Conservation (phyloP, 2,329 filamentous ascomycete species). For the Talaromyces sp. region DNA sequence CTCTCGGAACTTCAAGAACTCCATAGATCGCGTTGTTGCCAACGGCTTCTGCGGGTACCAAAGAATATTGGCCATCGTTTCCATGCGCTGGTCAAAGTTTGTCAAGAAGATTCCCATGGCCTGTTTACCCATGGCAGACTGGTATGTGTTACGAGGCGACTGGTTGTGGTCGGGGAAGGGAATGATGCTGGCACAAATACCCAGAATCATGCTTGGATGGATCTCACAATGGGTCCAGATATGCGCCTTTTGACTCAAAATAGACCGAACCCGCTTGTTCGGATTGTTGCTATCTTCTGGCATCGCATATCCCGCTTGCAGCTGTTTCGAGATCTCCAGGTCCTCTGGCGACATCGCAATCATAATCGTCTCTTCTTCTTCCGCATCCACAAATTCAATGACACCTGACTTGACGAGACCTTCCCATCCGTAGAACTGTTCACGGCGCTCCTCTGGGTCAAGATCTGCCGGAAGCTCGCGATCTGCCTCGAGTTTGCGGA, state of each 20-base stretch:
- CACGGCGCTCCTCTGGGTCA: conserved; percentile 53
- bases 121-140: conserved; percentile 99
- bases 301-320: conserved; percentile 60
- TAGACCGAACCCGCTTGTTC: conserved; percentile 82
- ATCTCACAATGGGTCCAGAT: conserved; percentile 99
- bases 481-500: conserved; percentile 70
- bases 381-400: conserved; percentile 93
- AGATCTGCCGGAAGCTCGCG: conserved; percentile 58
- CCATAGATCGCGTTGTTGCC: conserved; percentile 95
- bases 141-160: conserved; percentile 97
- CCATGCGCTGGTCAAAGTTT: conserved; percentile 95
- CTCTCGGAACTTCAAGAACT: conserved; percentile 97
- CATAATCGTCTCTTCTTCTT: conserved; percentile 98
- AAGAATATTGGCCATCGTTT: conserved; percentile 98
- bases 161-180: conserved; percentile 98
- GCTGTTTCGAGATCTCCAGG: conserved; percentile 68
- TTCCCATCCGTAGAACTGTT: conserved; percentile 76
- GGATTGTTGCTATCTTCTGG: conserved; percentile 62
- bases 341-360: conserved; percentile 99
- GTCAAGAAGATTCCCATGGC: conserved; percentile 99
- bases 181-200: conserved; percentile 98
- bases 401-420: conserved; percentile 78
- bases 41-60: conserved; percentile 98
- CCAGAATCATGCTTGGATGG: conserved; percentile 97
- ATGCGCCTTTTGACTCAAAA: conserved; percentile 79